Evolutionary conservation across 768 basidiomycete genomes (phyloP).

Genomic region (Rhodotorula paludigena): DNA sequence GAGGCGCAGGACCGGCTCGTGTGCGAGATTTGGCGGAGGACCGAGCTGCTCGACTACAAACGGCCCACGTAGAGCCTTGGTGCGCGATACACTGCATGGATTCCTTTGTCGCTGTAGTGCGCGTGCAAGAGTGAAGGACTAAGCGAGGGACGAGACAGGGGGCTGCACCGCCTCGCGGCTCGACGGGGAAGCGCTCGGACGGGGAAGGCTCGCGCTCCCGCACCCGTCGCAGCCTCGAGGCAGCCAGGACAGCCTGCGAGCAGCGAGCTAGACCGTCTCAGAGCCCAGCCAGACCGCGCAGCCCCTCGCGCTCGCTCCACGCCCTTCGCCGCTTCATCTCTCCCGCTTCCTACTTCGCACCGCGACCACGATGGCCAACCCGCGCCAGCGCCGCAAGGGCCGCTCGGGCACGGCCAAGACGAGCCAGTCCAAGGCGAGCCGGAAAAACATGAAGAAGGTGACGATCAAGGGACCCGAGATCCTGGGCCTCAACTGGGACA

Average conservation of each 20-base stretch:
- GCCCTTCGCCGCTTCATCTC: background rate
- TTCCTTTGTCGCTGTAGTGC: no score
- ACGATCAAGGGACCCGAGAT: slow-evolving; percentile 32
- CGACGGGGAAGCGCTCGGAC: no score
- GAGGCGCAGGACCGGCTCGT: slow-evolving; percentile 38
- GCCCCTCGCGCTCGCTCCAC: background rate
- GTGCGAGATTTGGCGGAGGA: slow-evolving; percentile 35
- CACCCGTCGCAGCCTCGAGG: no score
- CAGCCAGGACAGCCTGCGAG: no score
- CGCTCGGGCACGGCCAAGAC: slow-evolving; percentile 66
- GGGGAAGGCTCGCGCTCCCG: background rate
- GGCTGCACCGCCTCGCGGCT: slow-evolving; percentile 1
- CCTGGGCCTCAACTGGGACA: slow-evolving; percentile 34
- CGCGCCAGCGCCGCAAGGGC: slow-evolving; percentile 81
- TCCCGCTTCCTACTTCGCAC: no score
- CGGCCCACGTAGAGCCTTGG: slow-evolving; percentile 29
- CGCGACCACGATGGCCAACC: slow-evolving; percentile 73
- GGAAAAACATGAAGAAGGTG: slow-evolving; percentile 28
- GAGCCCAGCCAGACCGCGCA: no score
- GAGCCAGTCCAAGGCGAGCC: background rate
- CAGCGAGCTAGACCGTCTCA: no score
- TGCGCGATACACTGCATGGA: no score
- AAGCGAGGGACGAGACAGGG: background rate
- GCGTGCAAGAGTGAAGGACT: no score
- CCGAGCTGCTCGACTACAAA: slow-evolving; percentile 36